A percentile compares a stretch with the other conserved stretches of the same genome.
Evolutionary conservation across 345 rosid genomes (phyloP).

Genomic region (Triadica sebifera): DNA sequence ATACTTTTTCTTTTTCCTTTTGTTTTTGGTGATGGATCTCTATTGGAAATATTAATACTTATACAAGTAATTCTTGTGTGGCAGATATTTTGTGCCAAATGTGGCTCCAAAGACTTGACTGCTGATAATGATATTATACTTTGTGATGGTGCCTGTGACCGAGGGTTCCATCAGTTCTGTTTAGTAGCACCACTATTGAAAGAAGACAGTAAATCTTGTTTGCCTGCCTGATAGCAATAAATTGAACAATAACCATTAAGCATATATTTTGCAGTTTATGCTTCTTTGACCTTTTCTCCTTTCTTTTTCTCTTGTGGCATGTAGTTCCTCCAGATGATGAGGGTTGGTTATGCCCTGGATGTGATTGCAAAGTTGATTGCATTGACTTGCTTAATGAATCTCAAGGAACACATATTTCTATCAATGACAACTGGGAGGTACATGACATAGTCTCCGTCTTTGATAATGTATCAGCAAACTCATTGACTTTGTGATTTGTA

Average conservation of each 20-base stretch:
- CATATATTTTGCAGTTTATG: constrained; percentile 13
- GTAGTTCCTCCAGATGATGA: constrained; percentile 94
- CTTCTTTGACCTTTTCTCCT: neutral
- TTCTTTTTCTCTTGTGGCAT: constrained; percentile 22
- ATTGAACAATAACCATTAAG: constrained; percentile 11
- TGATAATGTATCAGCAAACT: neutral
- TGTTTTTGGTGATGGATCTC: neutral
- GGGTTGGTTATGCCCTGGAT: constrained; percentile 95
- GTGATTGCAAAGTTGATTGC: constrained; percentile 85
- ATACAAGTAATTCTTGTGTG: constrained; percentile 26
- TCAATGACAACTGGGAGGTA: constrained; percentile 86
- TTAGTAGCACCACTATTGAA: constrained; percentile 76
- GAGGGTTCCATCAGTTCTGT: constrained; percentile 93
- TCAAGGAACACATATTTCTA: constrained; percentile 59
- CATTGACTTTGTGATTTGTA: constrained; percentile 8
- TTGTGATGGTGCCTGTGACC: constrained; percentile 93
- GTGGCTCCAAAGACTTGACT: constrained; percentile 83
- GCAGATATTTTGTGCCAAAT: constrained; percentile 98
- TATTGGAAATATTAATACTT: constrained; percentile 17
- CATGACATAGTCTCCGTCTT: constrained; percentile 9
- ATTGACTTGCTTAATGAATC: constrained; percentile 73
- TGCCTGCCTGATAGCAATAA: constrained; percentile 24
- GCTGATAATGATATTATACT: constrained; percentile 86
- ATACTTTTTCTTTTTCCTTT: neutral
- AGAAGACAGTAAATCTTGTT: constrained; percentile 75